Base-by-base conservation (phyloP, 1,139 yeast species). In the Yamadazyma friedrichii region DNA sequence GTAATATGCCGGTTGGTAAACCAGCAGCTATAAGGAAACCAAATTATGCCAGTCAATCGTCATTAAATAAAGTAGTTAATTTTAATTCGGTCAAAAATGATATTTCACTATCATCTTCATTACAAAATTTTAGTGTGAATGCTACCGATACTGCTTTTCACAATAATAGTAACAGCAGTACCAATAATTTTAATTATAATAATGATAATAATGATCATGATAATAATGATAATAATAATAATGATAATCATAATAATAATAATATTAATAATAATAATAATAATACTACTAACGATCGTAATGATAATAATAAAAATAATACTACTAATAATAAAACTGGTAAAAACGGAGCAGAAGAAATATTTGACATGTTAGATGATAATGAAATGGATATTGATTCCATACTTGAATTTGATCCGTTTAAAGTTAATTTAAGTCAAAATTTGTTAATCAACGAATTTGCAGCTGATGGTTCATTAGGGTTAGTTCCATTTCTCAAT, bases 391-490 rank as follows among this genome's bases (percentile, higher is more conserved):
- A 50, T 15, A 48, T 65, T 15, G 70, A 65, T 24, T 58, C 52
- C 20, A 51, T 69, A 3, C 54, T 71, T 16, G 61, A 62, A 39
- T 70, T 70, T 49, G 76, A 71, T 47, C 76, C 76, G 4, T 70
- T 64, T 48, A 65, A 68, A 36, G 62, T 64, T 33, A 62, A 62
- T 44, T 48, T 65, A 31, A 59, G 58, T 40, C 64, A 68, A 51
- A 57, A 75, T 53, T 48, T 60, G 51, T 56, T 71, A 56, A 58
- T 70, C 50, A 68, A 68, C 47, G 84, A 79, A 47, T 81, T 80
- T 59, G 84, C 81, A 10, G 84, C 84, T 11, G 88, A 81, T 61
- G 86, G 86, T 0, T 81, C 87, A 0, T 59, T 81, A 35, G 88
- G 86, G 0, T 61, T 81, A 43, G 84, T 80, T 2, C 81, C 81